Conservation (phyloP, 306 rosid genomes). For the Sicyos edulis region DNA sequence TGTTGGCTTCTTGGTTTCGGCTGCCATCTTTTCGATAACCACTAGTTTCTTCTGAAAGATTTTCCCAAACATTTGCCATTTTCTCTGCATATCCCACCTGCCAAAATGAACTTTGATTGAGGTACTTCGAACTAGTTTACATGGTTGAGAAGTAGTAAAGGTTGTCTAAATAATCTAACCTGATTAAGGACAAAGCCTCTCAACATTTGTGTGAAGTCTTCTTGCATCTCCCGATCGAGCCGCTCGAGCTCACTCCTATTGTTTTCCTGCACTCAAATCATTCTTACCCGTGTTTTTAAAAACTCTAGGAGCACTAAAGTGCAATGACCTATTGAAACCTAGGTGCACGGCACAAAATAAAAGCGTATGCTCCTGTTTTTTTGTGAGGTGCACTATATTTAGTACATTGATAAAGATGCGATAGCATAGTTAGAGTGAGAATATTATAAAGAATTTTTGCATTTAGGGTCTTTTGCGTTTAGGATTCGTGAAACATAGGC, state of each 20-base stretch:
- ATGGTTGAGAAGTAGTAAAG: not conserved
- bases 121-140: slow-evolving; percentile 1
- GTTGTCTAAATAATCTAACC: slow-evolving; percentile 39
- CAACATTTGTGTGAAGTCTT: slow-evolving; percentile 80
- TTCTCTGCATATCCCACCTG: slow-evolving; percentile 97
- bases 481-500: too few relatives aligned
- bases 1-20: too few relatives aligned
- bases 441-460: too few relatives aligned
- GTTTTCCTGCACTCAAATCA: slow-evolving; percentile 59
- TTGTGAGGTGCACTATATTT: too few relatives aligned
- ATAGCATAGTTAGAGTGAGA: too few relatives aligned
- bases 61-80: slow-evolving; percentile 83
- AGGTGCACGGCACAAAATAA: too few relatives aligned
- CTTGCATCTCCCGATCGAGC: slow-evolving; percentile 65
- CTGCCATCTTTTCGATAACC: slow-evolving; percentile 47
- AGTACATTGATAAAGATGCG: too few relatives aligned
- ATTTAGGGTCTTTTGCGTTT: too few relatives aligned
- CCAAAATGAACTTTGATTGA: slow-evolving; percentile 1
- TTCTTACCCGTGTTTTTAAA: too few relatives aligned
- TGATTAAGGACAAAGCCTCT: slow-evolving; percentile 85
- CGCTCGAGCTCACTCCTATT: slow-evolving; percentile 86
- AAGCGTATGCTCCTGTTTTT: too few relatives aligned
- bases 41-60: slow-evolving; percentile 73
- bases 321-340: too few relatives aligned
- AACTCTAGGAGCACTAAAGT: too few relatives aligned